phyloP scores from a whole-genome alignment of 441 rosid species.

The Populus tomentosa region DNA sequence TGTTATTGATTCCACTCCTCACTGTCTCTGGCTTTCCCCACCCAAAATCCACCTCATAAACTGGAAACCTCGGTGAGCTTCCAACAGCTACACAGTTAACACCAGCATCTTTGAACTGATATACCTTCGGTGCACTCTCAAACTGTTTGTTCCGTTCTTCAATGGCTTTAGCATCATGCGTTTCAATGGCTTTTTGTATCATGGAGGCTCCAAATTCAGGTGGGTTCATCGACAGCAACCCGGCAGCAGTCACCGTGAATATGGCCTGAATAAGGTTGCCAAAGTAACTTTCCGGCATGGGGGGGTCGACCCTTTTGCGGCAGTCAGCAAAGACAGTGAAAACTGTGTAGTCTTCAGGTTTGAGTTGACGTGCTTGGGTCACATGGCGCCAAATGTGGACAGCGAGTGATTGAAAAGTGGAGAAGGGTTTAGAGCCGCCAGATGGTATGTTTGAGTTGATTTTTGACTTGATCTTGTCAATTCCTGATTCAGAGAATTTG shows the following conservation, averaged over 20 bases:
- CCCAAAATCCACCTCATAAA: slow-evolving; percentile 89
- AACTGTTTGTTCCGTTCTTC: slow-evolving; percentile 71
- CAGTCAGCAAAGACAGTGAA: slow-evolving; percentile 88
- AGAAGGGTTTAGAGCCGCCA: slow-evolving; percentile 60
- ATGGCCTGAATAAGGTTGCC: slow-evolving; percentile 88
- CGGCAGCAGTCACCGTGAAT: slow-evolving; percentile 74
- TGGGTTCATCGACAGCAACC: slow-evolving; percentile 48
- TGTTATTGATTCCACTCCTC: slow-evolving; percentile 73
- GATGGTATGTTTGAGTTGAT: slow-evolving; percentile 44
- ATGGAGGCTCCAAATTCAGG: slow-evolving; percentile 67
- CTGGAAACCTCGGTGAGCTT: slow-evolving; percentile 90
- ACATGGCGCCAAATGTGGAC: slow-evolving; percentile 92
- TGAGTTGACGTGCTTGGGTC: slow-evolving; percentile 67
- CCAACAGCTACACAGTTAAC: slow-evolving; percentile 83
- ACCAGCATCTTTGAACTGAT: slow-evolving; percentile 82
- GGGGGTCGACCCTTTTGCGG: slow-evolving; percentile 78
- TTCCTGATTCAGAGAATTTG: slow-evolving; percentile 60
- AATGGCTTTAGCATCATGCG: slow-evolving; percentile 62
- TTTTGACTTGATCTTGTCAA: slow-evolving; percentile 60
- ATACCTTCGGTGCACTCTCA: slow-evolving; percentile 76
- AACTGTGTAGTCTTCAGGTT: slow-evolving; percentile 71
- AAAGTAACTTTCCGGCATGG: slow-evolving; percentile 75
- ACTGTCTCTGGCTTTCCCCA: slow-evolving; percentile 84
- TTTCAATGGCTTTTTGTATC: slow-evolving; percentile 63
- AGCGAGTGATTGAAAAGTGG: slow-evolving; percentile 79